These are phyloP conservation scores for Kuraishia borneana DNA, from an alignment of 805 yeast species.

Conservation along the genomic window DNA sequence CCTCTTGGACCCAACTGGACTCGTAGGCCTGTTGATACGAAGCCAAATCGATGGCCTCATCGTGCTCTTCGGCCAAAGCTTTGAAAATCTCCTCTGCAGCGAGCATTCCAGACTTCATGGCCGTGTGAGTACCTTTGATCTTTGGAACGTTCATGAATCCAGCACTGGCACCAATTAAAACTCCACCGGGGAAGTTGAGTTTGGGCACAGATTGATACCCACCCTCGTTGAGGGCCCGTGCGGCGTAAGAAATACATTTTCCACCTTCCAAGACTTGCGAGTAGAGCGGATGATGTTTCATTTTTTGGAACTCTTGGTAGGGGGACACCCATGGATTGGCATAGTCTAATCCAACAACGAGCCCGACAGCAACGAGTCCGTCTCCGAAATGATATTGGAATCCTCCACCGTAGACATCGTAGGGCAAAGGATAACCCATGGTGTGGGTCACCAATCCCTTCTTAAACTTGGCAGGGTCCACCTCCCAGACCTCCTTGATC, in stretches of 20 bases:
- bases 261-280: conserved; percentile 71
- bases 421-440: conserved; percentile 75
- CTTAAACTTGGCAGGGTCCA: conserved; percentile 67
- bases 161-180: conserved; percentile 89
- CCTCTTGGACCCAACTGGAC: conserved; percentile 79
- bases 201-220: conserved; percentile 91
- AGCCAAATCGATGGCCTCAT: conserved; percentile 36
- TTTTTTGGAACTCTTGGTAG: conserved; percentile 86
- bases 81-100: conserved; percentile 81
- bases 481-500: conserved; percentile 95
- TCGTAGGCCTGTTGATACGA: conserved; percentile 55
- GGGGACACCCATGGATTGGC: conserved; percentile 93
- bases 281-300: conserved; percentile 89
- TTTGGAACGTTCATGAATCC: conserved; percentile 97
- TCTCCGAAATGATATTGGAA: conserved; percentile 96
- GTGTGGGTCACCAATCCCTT: conserved; percentile 79
- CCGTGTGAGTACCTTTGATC: conserved; percentile 95
- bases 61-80: conserved; percentile 25
- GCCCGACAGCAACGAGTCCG: conserved; percentile 80
- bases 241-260: conserved; percentile 87
- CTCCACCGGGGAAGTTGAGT: conserved; percentile 91
- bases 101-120: conserved; percentile 89
- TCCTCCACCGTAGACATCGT: conserved; percentile 87
- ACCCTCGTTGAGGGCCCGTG: conserved; percentile 95
- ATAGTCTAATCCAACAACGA: conserved; percentile 93